Base-by-base conservation (phyloP, 345 rosid genomes). In the Boechera divaricarpa region DNA sequence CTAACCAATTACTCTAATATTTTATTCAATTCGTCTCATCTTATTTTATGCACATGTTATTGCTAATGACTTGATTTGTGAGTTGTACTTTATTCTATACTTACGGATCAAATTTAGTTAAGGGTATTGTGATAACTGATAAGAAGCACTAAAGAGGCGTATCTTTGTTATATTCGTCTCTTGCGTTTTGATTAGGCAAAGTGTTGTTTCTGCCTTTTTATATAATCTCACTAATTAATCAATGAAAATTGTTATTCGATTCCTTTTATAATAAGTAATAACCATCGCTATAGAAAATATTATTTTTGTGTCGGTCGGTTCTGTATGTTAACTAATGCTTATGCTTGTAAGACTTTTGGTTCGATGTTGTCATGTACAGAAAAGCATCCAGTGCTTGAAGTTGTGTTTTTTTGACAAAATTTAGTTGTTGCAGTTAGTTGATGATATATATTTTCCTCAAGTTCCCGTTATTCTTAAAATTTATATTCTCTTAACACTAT, bases 141-240 rank as follows among this genome's bases (percentile, higher is more conserved):
- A 31, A 59, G 13, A 1, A 45, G 48, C 63, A 35, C 13, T 18
- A 66, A 49, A 59, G 73, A 66, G 66, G 53, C 60, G 21, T 77
- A 41, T 72, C 72, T 63, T 77, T 65, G 5, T 5, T 57, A 48
- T 28, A 28, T 39, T 55, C 53, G 76, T 71, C 68, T 67, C 74
- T 79, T 67, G 82, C 74, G 82, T 79, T 73, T 72, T 73, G 44
- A 15, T 60, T 42, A 67, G 66, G 82, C 78, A 67, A 79, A 60
- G 78, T 53, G 70, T 51, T 57, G 4, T 3, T 11, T 61, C 66
- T 42, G 44, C 41, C 28, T 67, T 73, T 78, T 44, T 61, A 32
- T 24, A 42, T 42, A 72, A 60, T 47, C 55, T 70, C 55, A 8
- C 7, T 67, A 26, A 35, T 60, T 44, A 59, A 73, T 49, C 31